phyloP scores from a whole-genome alignment of 2,329 filamentous ascomycete genomes.

The Dothistroma septosporum region DNA sequence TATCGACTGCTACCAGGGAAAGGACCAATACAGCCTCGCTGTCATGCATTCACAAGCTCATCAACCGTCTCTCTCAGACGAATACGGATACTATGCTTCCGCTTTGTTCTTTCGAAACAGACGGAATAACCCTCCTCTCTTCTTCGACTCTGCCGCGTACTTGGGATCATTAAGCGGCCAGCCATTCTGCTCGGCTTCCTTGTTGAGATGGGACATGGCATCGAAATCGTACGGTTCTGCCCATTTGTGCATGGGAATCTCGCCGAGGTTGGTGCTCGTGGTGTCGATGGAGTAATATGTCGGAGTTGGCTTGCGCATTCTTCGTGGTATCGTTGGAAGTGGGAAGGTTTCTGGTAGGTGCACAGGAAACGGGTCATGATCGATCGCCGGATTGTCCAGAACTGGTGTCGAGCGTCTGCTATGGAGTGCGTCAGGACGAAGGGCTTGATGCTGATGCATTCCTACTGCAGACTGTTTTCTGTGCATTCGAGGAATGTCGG shows the following conservation, averaged over 20 bases:
- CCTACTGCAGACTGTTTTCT: conserved; percentile 14
- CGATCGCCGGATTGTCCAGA: background rate
- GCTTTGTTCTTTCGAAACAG: conserved; percentile 18
- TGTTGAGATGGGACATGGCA: conserved; percentile 40
- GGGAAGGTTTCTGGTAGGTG: conserved; percentile 5
- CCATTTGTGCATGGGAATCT: conserved; percentile 47
- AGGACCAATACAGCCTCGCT: background rate
- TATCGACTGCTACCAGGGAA: background rate
- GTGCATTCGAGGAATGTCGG: background rate
- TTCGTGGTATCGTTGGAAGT: conserved; percentile 19
- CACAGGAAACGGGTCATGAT: conserved; percentile 2
- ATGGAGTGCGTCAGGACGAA: conserved; percentile 5
- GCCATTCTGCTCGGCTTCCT: conserved; percentile 34
- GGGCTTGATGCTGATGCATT: background rate
- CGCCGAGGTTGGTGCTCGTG: conserved; percentile 46
- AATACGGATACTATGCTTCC: background rate
- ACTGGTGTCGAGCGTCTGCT: conserved; percentile 15
- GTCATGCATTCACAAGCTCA: background rate
- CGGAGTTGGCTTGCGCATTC: conserved; percentile 35
- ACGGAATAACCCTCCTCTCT: conserved; percentile 21
- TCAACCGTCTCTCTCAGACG: background rate
- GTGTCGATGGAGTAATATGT: conserved; percentile 44
- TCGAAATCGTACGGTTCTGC: conserved; percentile 41
- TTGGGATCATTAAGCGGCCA: conserved; percentile 22
- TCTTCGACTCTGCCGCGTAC: conserved; percentile 8